Evolutionary conservation across 768 basidiomycete genomes (phyloP), one percentile per base, ranked within the genome.

Genomic region (Tubosaeta brunneosetosa): DNA sequence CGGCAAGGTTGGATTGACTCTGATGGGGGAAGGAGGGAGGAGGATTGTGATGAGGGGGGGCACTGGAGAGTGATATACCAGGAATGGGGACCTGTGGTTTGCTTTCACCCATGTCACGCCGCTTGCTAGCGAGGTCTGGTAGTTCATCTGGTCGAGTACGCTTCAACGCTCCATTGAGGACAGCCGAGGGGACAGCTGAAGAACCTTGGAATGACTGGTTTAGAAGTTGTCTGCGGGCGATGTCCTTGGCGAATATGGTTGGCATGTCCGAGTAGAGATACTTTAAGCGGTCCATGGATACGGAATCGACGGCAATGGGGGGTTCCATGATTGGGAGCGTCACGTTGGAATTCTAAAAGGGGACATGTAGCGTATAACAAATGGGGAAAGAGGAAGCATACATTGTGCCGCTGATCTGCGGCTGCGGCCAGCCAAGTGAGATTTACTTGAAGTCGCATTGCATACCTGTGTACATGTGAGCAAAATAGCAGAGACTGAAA

Each of bases 361-460:
- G 9, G 33, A 22, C 14, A 36, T 19, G 59, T 25, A 58, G 55
- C 32, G 50, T 34, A 47, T 5, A 45, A 44, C n/a, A 52, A 49
- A 41, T 11, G 44, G 26, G 29, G 26, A 45, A 48, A 44, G 25
- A 38, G 54, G 41, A 51, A 50, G 68, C 78, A 46, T 71, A 83
- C 82, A 36, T 70, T 72, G 61, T 72, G 74, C 45, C 74, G 75
- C 66, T 75, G 75, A 58, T 89, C 86, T 38, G 81, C 83, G n/a
- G 78, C 80, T 17, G 81, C 77, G 43, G 85, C 85, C 57, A 89
- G 67, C 83, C 83, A 89, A 2, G 78, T 72, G 13, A 91, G 73
- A 65, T 90, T 91, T 29, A 82, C 77, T 60, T 89, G 85, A 37
- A 91, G 68, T 44, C 87, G 80, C 12, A 51, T 49, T 3, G 78